Evolutionary conservation across 805 yeast species (phyloP).

Genomic region (Candida caryicola): DNA sequence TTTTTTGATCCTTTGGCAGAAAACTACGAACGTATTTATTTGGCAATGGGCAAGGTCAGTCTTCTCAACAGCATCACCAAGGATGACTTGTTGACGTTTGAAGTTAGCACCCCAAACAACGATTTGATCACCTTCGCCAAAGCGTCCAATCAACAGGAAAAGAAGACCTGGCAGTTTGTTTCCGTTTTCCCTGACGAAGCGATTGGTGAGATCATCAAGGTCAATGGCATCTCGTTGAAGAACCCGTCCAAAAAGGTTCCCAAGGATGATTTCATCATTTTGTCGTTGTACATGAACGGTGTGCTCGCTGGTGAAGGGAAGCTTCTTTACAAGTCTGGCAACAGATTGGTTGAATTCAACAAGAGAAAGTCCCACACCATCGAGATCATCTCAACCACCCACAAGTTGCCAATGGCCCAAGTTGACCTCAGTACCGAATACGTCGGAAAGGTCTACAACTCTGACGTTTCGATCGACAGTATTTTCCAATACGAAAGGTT

Average conservation of each 20-base stretch:
- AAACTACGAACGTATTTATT: constrained; percentile 57
- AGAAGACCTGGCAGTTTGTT: constrained; percentile 63
- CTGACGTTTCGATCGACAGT: constrained; percentile 52
- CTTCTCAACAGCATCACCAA: constrained; percentile 25
- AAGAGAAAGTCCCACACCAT: constrained; percentile 40
- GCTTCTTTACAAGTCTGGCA: constrained; percentile 48
- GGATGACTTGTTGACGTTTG: constrained; percentile 50
- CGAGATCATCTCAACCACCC: constrained; percentile 41
- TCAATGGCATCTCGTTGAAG: constrained; percentile 52
- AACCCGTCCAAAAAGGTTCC: constrained; percentile 31
- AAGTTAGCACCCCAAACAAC: constrained; percentile 51
- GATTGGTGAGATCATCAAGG: constrained; percentile 67
- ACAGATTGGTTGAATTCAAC: constrained; percentile 46
- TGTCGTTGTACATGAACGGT: constrained; percentile 64
- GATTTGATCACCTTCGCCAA: constrained; percentile 55
- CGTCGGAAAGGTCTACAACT: constrained; percentile 64
- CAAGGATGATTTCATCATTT: constrained; percentile 52
- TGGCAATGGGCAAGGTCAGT: constrained; percentile 52
- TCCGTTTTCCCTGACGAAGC: constrained; percentile 70
- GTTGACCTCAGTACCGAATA: constrained; percentile 60
- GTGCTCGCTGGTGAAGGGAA: constrained; percentile 57
- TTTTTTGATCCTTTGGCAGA: constrained; percentile 62
- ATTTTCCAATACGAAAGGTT: constrained; percentile 53
- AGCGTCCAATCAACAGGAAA: constrained; percentile 59
- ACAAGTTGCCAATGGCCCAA: constrained; percentile 40